Percentiles rank a stretch among this genome's conserved stretches.
Evolutionary conservation across 148 eudicot species (phyloP).

Genomic region (Nepenthes mirabilis): DNA sequence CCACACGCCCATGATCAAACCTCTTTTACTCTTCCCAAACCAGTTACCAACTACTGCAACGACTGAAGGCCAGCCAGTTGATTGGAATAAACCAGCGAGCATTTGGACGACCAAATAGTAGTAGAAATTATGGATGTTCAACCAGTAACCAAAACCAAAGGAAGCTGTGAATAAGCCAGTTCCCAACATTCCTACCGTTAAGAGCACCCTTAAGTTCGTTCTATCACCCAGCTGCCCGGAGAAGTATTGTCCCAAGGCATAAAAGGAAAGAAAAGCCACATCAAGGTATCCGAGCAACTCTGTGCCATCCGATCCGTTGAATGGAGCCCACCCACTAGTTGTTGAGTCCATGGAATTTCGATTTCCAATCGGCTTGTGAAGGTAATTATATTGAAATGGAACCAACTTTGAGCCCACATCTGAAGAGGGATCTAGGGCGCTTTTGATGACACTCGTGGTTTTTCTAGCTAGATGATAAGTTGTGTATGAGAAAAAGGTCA

Average conservation of each 20-base stretch:
- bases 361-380: constrained; percentile 16
- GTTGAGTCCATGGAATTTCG: constrained; percentile 13
- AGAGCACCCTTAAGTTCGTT: constrained; percentile 54
- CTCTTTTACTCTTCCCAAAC: constrained; percentile 83
- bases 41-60: constrained; percentile 92
- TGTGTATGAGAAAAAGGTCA: constrained; percentile 74
- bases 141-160: constrained; percentile 82
- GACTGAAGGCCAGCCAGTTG: constrained; percentile 92
- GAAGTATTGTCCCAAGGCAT: constrained; percentile 69
- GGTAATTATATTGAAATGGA: constrained; percentile 30
- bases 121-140: constrained; percentile 57
- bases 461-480: constrained; percentile 72
- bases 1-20: constrained; percentile 91
- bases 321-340: constrained; percentile 76
- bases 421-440: constrained; percentile 76
- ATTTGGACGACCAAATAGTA: constrained; percentile 66
- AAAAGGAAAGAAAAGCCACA: constrained; percentile 68
- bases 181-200: constrained; percentile 81
- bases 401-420: constrained; percentile 16
- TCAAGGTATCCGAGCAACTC: constrained; percentile 79
- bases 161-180: constrained; percentile 75
- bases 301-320: constrained; percentile 62
- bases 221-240: constrained; percentile 92
- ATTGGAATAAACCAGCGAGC: constrained; percentile 86
- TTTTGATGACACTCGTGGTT: constrained; percentile 75